phyloP scores from a whole-genome alignment of 768 basidiomycete genomes.

The Lentinula detonsa region DNA sequence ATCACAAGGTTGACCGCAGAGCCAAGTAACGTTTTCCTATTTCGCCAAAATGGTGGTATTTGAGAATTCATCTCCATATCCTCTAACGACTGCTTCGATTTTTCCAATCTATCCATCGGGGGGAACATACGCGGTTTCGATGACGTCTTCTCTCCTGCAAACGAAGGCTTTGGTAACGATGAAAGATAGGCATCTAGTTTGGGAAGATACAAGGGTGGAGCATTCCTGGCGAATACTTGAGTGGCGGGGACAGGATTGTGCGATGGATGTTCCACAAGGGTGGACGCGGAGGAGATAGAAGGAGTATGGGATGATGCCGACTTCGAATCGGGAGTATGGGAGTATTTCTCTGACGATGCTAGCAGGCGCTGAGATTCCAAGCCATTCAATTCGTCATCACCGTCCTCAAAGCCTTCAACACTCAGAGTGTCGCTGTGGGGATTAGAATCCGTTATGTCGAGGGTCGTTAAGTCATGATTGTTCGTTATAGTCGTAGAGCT shows the following conservation, averaged over 20 bases:
- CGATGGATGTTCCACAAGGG: constrained; percentile 6
- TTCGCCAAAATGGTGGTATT: constrained; percentile 45
- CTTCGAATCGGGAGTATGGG: not conserved
- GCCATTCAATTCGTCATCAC: constrained; percentile 10
- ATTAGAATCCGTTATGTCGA: constrained; percentile 1
- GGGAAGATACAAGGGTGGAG: constrained; percentile 55
- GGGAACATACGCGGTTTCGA: constrained; percentile 42
- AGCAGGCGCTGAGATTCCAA: not conserved
- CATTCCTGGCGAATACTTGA: constrained; percentile 50
- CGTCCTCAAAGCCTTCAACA: not conserved
- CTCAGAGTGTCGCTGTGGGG: not conserved
- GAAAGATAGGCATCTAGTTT: constrained; percentile 56
- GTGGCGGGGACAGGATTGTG: constrained; percentile 51
- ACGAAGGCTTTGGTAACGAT: constrained; percentile 35
- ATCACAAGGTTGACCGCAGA: constrained; percentile 39
- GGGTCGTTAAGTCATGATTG: not conserved
- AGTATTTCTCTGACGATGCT: not conserved
- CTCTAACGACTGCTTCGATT: constrained; percentile 42
- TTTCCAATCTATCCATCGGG: constrained; percentile 52
- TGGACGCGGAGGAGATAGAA: not conserved
- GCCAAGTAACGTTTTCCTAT: constrained; percentile 47
- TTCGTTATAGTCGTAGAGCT: constrained; percentile 6
- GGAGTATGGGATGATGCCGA: not conserved
- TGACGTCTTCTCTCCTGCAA: constrained; percentile 22
- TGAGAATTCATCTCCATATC: constrained; percentile 54